Percentiles rank a stretch among this genome's conserved stretches.
These are phyloP conservation scores for Neonectria coccinea DNA, from an alignment of 2,329 filamentous ascomycete species.

Conservation along the genomic window DNA sequence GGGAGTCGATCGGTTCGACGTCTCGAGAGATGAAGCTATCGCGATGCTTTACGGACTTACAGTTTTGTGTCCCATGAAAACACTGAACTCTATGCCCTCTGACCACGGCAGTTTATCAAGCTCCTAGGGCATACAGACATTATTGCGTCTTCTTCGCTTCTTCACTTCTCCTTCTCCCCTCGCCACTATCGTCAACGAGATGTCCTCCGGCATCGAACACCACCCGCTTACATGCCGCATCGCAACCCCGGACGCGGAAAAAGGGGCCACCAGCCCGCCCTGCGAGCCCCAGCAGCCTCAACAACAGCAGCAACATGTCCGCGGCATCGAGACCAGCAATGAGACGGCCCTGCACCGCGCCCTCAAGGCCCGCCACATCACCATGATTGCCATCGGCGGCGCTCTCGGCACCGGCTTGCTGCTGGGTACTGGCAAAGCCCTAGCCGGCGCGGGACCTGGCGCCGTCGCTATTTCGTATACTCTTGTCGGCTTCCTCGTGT, in stretches of 20 bases:
- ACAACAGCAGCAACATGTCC: background rate
- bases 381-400: slow-evolving; percentile 77
- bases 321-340: slow-evolving; percentile 60
- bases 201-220: background rate
- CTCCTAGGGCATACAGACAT: background rate
- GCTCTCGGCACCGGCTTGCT: slow-evolving; percentile 80
- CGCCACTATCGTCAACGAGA: background rate
- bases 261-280: background rate
- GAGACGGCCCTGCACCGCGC: slow-evolving; percentile 63
- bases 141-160: background rate
- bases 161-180: background rate
- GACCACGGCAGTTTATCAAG: background rate
- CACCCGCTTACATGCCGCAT: background rate
- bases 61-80: background rate
- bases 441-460: slow-evolving; percentile 67
- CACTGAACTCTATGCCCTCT: background rate
- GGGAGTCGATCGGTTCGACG: background rate
- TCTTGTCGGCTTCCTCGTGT: slow-evolving; percentile 78
- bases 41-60: background rate
- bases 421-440: slow-evolving; percentile 71
- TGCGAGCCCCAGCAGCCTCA: background rate
- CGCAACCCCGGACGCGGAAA: background rate
- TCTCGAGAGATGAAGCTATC: background rate
- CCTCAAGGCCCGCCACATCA: slow-evolving; percentile 66
- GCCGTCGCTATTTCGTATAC: slow-evolving; percentile 79